These are phyloP conservation scores for Globisporangium okanoganense DNA, from an alignment of 352 stramenopile genomes.

Conservation along the genomic window DNA sequence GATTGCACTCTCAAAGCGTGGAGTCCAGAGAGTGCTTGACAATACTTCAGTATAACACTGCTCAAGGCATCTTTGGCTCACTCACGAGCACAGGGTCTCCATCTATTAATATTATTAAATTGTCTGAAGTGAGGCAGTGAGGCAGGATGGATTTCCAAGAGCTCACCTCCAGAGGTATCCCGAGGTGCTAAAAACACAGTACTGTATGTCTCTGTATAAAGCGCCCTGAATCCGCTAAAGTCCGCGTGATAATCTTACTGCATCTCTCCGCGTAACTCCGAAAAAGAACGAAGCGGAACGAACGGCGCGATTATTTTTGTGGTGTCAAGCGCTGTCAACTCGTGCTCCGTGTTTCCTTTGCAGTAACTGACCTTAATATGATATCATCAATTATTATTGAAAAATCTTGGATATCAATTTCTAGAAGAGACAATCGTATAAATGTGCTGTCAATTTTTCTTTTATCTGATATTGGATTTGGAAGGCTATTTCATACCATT, in stretches of 20 bases:
- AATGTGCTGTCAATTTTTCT: no score
- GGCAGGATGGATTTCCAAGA: not conserved
- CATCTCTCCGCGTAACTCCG: not conserved
- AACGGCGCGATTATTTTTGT: constrained; percentile 11
- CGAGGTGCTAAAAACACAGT: not conserved
- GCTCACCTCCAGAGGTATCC: not conserved
- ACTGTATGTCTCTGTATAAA: not conserved
- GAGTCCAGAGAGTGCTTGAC: no score
- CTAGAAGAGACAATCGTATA: no score
- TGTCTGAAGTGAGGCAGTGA: no score
- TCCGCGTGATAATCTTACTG: not conserved
- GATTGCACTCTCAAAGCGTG: not conserved
- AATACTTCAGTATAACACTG: no score
- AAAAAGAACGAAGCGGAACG: not conserved
- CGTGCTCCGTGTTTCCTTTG: not conserved
- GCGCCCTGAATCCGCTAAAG: not conserved
- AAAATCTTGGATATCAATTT: no score
- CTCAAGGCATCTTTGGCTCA: not conserved
- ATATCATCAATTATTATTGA: no score
- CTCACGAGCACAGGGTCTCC: not conserved
- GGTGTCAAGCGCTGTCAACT: not conserved
- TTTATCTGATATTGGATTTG: no score
- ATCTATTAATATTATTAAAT: no score
- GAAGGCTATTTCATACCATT: no score
- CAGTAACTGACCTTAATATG: no score